Evolutionary conservation across 1,139 yeast genomes (phyloP).

Genomic region (Yamadazyma triangularis): DNA sequence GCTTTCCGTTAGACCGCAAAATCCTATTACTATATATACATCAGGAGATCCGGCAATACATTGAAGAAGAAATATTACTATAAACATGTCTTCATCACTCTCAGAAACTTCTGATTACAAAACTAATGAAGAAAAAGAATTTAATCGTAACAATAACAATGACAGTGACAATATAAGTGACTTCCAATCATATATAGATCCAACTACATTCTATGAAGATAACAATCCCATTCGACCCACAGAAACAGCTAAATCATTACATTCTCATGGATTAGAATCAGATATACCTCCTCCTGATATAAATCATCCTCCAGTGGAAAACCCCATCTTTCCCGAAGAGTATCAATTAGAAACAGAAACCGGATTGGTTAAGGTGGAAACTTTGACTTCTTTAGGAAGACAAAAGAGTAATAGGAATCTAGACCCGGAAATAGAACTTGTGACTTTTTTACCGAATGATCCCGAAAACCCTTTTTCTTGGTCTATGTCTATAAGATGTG

Average conservation of each 20-base stretch:
- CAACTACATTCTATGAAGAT: too few species aligned
- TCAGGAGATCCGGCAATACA: too few species aligned
- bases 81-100: too few species aligned
- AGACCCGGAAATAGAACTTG: slow-evolving; percentile 73
- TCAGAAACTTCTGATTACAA: too few species aligned
- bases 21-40: too few species aligned
- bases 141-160: too few species aligned
- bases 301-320: slow-evolving; percentile 57
- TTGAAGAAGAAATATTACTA: too few species aligned
- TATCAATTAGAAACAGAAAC: slow-evolving; percentile 82
- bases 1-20: too few species aligned
- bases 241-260: slow-evolving; percentile 67
- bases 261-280: slow-evolving; percentile 54
- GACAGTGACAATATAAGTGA: neutral
- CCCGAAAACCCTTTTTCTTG: slow-evolving; percentile 90
- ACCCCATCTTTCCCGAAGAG: slow-evolving; percentile 86
- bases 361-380: slow-evolving; percentile 76
- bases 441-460: slow-evolving; percentile 70
- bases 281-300: slow-evolving; percentile 52
- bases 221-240: too few species aligned
- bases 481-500: slow-evolving; percentile 56
- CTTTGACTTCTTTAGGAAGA: slow-evolving; percentile 68
- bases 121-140: too few species aligned
- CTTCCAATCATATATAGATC: too few species aligned
- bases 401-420: slow-evolving; percentile 24